Base-by-base conservation (phyloP, 345 rosid genomes). In the Eucalyptus victrix region DNA sequence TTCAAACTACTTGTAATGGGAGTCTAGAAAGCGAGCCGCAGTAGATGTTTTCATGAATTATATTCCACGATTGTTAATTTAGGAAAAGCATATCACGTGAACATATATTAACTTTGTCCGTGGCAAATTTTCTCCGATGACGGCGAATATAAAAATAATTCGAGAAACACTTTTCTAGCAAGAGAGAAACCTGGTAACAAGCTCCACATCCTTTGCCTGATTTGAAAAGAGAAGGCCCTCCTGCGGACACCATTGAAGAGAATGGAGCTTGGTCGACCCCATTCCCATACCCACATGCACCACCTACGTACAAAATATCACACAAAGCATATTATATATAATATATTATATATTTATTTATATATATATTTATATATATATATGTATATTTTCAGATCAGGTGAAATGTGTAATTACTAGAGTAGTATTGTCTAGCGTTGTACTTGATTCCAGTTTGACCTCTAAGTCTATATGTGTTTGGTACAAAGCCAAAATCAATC, bases 191-290 rank as follows among this genome's bases (percentile, higher is more conserved):
- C 95, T 94, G 91, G 87, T 94, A 97, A 93, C 99, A 96, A 12
- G 94, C 92, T 90, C 97, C 98, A 88, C 99, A 96, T 67, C 97
- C 99, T 91, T 93, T 87, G 62, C 96, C 97, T 23, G 91, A 90
- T 34, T 89, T 86, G 92, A 87, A 94, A 4, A 95, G 58, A 47
- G 96, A 91, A 92, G 94, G 95, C 5, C 95, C 95, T 76, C 94
- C 96, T 4, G 96, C 96, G 30, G 97, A 90, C 86, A 94, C 80
- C 93, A 93, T 89, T 12, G 94, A 91, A 42, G 87, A 49, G 67
- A 95, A 93, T 5, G 97, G 97, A 9, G 92, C 65, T 89, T 87
- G 88, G 42, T 50, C 94, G 18, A 95, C 95, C 9, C 92, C 90
- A 12, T 17, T 45, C 16, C 91, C 92, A 90, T 91, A 94, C 28